phyloP scores from a whole-genome alignment of 805 yeast genomes.

The Millerago galiae region DNA sequence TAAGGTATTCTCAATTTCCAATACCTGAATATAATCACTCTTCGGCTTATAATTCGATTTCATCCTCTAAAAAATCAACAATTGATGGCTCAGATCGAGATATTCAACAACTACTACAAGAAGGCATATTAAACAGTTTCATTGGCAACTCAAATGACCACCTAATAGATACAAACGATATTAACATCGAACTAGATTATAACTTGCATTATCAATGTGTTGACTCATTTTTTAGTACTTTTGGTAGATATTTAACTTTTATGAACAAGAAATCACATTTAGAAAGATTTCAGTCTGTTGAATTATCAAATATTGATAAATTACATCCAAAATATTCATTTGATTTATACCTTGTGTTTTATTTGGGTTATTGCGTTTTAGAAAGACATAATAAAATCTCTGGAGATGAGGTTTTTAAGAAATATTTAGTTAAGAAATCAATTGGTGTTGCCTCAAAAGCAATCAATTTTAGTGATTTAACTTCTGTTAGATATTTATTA shows the following conservation, averaged over 20 bases:
- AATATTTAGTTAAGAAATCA: slow-evolving; percentile 35
- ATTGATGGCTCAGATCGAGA: too few relatives aligned
- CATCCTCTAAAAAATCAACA: background rate
- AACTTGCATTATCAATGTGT: slow-evolving; percentile 4
- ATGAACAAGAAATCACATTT: slow-evolving; percentile 6
- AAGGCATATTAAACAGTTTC: background rate
- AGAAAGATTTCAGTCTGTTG: slow-evolving; percentile 36
- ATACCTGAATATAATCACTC: background rate
- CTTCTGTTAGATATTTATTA: slow-evolving; percentile 35
- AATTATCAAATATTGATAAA: slow-evolving; percentile 13
- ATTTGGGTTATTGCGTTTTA: slow-evolving; percentile 48
- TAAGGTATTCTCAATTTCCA: too few relatives aligned
- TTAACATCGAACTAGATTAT: slow-evolving; percentile 1
- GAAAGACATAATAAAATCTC: slow-evolving; percentile 33
- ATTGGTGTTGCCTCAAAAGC: slow-evolving; percentile 33
- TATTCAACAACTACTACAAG: background rate
- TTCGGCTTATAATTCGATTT: background rate
- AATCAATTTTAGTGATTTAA: slow-evolving; percentile 33
- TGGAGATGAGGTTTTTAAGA: slow-evolving; percentile 32
- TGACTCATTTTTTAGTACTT: slow-evolving; percentile 7
- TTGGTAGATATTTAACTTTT: slow-evolving; percentile 7
- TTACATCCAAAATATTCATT: slow-evolving; percentile 30
- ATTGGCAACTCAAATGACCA: too few relatives aligned
- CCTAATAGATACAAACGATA: too few relatives aligned
- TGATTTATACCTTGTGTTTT: slow-evolving; percentile 46